Conservation (phyloP, 495 filamentous ascomycete species). For the Astrothelium subdiscretum region DNA sequence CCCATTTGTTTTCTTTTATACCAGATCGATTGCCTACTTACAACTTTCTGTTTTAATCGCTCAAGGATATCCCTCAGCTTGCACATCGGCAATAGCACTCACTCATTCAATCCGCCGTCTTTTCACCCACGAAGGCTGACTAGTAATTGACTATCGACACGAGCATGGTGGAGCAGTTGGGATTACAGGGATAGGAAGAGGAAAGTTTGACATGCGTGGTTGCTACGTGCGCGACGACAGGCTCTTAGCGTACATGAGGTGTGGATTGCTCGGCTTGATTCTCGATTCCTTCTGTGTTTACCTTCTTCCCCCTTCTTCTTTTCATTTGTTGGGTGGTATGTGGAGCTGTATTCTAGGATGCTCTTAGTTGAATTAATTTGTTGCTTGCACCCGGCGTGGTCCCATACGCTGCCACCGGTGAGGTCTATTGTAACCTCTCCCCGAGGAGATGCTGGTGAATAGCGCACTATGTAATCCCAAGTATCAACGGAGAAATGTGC, state of each 20-base stretch:
- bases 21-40: not conserved
- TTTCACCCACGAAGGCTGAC: not conserved
- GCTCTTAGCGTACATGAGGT: not conserved
- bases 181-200: not conserved
- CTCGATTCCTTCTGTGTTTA: not conserved
- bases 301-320: not conserved
- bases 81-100: not conserved
- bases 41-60: not conserved
- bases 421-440: too few relatives aligned
- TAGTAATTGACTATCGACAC: not conserved
- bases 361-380: not conserved
- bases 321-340: not conserved
- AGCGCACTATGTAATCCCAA: too few relatives aligned
- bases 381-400: not conserved
- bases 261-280: not conserved
- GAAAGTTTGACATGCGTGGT: not conserved
- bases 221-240: not conserved
- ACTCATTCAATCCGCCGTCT: not conserved
- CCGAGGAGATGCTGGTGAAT: too few relatives aligned
- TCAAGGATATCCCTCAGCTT: constrained; percentile 1
- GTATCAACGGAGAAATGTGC: too few relatives aligned
- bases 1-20: not conserved
- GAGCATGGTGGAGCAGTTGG: not conserved
- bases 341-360: not conserved
- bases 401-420: too few relatives aligned